phyloP scores from a whole-genome alignment of 192 early-diverging fungal genomes.

The Allomyces macrogynus region DNA sequence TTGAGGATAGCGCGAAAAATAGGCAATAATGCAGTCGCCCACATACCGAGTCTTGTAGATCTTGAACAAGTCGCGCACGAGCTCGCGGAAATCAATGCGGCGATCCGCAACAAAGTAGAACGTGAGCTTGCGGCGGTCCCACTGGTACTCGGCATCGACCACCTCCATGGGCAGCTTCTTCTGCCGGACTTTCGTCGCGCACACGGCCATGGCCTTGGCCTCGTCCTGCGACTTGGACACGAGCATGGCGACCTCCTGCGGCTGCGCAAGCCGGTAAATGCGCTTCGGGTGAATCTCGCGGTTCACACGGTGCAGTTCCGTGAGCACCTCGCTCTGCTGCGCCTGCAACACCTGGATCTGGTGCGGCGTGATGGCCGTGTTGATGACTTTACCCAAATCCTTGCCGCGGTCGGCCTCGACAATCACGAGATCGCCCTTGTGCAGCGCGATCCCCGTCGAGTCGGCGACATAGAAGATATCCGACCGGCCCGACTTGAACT shows the following conservation, averaged over 20 bases:
- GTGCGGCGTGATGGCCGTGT: conserved; percentile 35
- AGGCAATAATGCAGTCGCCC: too few relatives aligned
- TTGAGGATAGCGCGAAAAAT: too few relatives aligned
- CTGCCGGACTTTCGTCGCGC: conserved; percentile 73
- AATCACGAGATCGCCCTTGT: conserved; percentile 55
- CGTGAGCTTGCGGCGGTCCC: conserved; percentile 90
- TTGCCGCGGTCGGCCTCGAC: conserved; percentile 80
- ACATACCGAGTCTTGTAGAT: conserved; percentile 72
- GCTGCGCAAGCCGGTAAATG: conserved; percentile 62
- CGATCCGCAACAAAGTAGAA: conserved; percentile 88
- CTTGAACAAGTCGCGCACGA: conserved; percentile 89
- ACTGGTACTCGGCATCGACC: conserved; percentile 95
- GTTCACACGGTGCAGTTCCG: conserved; percentile 6
- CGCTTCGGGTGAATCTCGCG: conserved; percentile 80
- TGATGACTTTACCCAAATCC: conserved; percentile 73
- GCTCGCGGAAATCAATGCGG: conserved; percentile 87
- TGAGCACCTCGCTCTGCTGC: conserved; percentile 12
- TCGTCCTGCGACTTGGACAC: conserved; percentile 72
- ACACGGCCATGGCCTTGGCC: conserved; percentile 62
- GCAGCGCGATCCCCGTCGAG: conserved; percentile 17
- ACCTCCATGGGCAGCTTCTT: conserved; percentile 88
- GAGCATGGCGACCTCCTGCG: conserved; percentile 59
- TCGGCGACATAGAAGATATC: conserved; percentile 61
- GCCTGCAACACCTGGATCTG: conserved; percentile 22
- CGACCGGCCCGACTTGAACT: conserved; percentile 71